Conservation (phyloP, 345 rosid species). For the Eucalyptus erythrocorys region DNA sequence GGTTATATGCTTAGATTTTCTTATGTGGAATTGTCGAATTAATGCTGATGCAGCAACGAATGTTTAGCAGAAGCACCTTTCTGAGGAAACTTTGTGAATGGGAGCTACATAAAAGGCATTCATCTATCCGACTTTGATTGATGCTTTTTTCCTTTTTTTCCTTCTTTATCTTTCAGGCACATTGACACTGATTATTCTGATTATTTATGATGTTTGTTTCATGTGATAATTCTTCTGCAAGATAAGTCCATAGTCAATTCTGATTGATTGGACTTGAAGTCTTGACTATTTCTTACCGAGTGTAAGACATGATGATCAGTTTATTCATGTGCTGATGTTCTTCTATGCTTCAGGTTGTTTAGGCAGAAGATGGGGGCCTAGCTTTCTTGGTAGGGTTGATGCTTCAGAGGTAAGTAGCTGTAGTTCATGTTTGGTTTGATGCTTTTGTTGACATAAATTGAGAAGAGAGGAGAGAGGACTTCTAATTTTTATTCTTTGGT, state of each 20-base stretch:
- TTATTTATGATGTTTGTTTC: background rate
- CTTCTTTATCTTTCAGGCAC: background rate
- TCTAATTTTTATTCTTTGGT: background rate
- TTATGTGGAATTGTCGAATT: background rate
- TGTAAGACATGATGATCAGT: background rate
- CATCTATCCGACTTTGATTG: background rate
- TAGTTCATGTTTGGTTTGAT: background rate
- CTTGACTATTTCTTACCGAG: background rate
- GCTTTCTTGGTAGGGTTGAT: slow-evolving; percentile 84
- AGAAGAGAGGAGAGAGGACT: background rate
- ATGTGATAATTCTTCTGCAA: background rate
- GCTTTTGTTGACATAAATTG: background rate
- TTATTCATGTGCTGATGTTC: background rate
- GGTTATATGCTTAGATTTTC: background rate
- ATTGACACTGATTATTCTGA: background rate
- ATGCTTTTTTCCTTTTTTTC: background rate
- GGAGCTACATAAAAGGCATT: background rate
- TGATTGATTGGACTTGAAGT: background rate
- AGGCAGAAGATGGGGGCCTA: slow-evolving; percentile 96
- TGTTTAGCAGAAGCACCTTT: background rate
- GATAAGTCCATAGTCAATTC: background rate
- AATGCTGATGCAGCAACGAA: background rate
- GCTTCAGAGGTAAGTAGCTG: slow-evolving; percentile 67
- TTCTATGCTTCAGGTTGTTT: slow-evolving; percentile 68
- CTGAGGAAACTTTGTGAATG: background rate